Evolutionary conservation across 2,329 filamentous ascomycete genomes (phyloP).

Genomic region (Xylaria sp.): DNA sequence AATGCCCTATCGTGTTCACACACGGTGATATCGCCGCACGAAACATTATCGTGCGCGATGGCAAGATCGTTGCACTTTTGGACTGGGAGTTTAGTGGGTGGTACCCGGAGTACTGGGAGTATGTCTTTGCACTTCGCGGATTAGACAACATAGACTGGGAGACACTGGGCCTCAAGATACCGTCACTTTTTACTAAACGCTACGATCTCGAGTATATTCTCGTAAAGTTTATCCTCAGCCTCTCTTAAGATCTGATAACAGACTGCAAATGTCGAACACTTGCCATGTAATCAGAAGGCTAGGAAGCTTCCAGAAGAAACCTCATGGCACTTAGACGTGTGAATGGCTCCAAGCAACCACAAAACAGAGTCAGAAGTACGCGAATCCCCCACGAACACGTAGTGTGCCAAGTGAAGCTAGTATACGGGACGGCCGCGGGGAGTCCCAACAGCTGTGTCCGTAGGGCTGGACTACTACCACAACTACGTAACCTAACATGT

Average conservation of each 20-base stretch:
- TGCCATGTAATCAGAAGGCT: background rate
- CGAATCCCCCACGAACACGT: too few relatives aligned
- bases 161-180: slow-evolving; percentile 14
- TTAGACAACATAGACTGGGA: slow-evolving; percentile 26
- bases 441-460: too few relatives aligned
- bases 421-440: too few relatives aligned
- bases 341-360: too few relatives aligned
- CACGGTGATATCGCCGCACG: slow-evolving; percentile 23
- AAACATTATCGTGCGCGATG: slow-evolving; percentile 22
- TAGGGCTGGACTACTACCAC: too few relatives aligned
- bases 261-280: background rate
- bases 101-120: slow-evolving; percentile 28
- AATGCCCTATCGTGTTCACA: slow-evolving; percentile 23
- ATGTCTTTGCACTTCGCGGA: slow-evolving; percentile 17
- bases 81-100: slow-evolving; percentile 28
- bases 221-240: slow-evolving; percentile 3
- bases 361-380: too few relatives aligned
- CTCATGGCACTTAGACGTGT: too few relatives aligned
- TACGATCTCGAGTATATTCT: slow-evolving; percentile 29
- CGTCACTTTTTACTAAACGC: slow-evolving; percentile 22
- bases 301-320: too few relatives aligned
- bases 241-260: slow-evolving; percentile 5
- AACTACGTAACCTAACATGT: too few relatives aligned
- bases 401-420: too few relatives aligned
- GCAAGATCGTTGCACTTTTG: slow-evolving; percentile 22